These are phyloP conservation scores for Pyricularia sp. DNA, from an alignment of 2,329 filamentous ascomycete genomes.

Conservation along the genomic window DNA sequence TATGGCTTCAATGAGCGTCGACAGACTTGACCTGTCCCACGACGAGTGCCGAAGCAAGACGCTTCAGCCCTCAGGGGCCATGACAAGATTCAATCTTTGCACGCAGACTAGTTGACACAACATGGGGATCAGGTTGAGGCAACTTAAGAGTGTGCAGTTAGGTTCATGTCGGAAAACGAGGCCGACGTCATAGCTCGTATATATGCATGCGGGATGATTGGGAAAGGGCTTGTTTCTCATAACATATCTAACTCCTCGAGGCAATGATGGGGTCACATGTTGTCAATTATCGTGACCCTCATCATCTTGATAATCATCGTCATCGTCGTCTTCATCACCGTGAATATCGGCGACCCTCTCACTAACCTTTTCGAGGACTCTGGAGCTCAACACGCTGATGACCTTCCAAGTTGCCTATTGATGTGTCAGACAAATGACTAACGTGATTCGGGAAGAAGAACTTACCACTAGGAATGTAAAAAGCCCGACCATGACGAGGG, in stretches of 20 bases:
- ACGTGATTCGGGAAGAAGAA: slow-evolving; percentile 10
- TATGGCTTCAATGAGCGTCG: not conserved
- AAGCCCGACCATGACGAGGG: slow-evolving; percentile 68
- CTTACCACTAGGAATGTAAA: slow-evolving; percentile 65
- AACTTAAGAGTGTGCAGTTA: slow-evolving; percentile 94
- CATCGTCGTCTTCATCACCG: slow-evolving; percentile 43
- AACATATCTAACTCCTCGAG: not conserved
- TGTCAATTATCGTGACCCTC: not conserved
- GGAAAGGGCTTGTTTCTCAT: not conserved
- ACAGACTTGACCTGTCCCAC: not conserved
- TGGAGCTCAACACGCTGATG: slow-evolving; percentile 60
- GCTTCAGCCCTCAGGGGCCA: slow-evolving; percentile 25
- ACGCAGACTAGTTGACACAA: slow-evolving; percentile 94
- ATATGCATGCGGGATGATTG: not conserved
- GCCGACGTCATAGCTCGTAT: not conserved
- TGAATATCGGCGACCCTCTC: slow-evolving; percentile 77
- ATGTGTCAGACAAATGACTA: slow-evolving; percentile 9
- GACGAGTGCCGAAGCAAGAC: slow-evolving; percentile 31
- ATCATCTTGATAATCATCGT: slow-evolving; percentile 15
- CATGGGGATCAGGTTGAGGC: slow-evolving; percentile 66
- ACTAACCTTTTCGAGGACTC: slow-evolving; percentile 62
- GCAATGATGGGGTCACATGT: not conserved
- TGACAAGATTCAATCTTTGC: slow-evolving; percentile 54
- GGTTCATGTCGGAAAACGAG: slow-evolving; percentile 6
- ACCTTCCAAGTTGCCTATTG: slow-evolving; percentile 65